phyloP scores from a whole-genome alignment of 345 rosid species.

The Eucalyptus guilfoylei region DNA sequence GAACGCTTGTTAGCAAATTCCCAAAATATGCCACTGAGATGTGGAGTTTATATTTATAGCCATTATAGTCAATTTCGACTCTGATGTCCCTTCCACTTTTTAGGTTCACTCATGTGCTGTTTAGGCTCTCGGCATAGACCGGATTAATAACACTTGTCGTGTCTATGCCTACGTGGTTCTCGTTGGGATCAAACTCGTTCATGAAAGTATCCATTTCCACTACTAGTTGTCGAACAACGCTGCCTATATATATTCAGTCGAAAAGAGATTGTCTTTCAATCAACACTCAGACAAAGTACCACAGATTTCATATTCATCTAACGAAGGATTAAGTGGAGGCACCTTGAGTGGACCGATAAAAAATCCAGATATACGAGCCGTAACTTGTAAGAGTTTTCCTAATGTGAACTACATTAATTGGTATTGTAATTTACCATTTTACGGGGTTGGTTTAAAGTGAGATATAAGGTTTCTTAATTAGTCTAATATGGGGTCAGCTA shows the following conservation, averaged over 20 bases:
- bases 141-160: conserved; percentile 5
- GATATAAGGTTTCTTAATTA: too few relatives aligned
- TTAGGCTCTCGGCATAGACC: conserved; percentile 3
- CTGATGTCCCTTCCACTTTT: conserved; percentile 18
- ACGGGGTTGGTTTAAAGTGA: too few relatives aligned
- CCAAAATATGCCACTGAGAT: conserved; percentile 16
- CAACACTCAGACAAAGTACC: not conserved
- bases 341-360: conserved; percentile 17
- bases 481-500: too few relatives aligned
- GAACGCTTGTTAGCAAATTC: not conserved
- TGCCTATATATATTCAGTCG: not conserved
- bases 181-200: conserved; percentile 25
- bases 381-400: too few relatives aligned
- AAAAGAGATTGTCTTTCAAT: not conserved
- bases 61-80: conserved; percentile 5
- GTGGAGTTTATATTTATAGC: not conserved
- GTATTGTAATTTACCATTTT: too few relatives aligned
- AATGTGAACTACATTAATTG: too few relatives aligned
- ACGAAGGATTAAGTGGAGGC: not conserved
- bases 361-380: conserved; percentile 18
- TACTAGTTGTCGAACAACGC: conserved; percentile 7
- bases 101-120: conserved; percentile 12
- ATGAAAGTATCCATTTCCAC: conserved; percentile 27
- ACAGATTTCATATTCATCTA: not conserved
- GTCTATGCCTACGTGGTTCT: conserved; percentile 18